Conservation (phyloP, 2,329 filamentous ascomycete genomes). For the Colletotrichum higginsianum region DNA sequence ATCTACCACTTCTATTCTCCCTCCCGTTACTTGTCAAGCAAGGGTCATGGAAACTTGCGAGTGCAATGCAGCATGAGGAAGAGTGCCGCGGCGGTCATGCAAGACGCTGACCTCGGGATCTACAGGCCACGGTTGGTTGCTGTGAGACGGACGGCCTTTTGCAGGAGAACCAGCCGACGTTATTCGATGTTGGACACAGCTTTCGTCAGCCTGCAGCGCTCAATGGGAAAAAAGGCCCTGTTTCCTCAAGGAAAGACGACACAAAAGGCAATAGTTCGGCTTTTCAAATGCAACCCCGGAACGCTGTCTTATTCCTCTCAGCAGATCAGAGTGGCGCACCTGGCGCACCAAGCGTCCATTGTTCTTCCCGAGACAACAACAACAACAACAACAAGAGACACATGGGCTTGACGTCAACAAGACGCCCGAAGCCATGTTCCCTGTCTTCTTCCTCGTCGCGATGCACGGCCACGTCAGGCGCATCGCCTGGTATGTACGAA, state of each 20-base stretch:
- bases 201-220: slow-evolving; percentile 28
- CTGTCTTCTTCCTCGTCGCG: slow-evolving; percentile 8
- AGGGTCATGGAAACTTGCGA: not conserved
- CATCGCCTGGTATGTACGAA: not conserved
- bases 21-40: not conserved
- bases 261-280: slow-evolving; percentile 12
- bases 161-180: slow-evolving; percentile 24
- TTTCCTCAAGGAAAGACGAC: slow-evolving; percentile 6
- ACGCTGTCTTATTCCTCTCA: not conserved
- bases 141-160: not conserved
- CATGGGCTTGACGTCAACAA: slow-evolving; percentile 22
- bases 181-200: not conserved
- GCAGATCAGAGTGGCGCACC: slow-evolving; percentile 6
- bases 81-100: slow-evolving; percentile 2
- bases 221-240: not conserved
- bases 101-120: slow-evolving; percentile 9
- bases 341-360: not conserved
- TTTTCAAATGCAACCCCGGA: slow-evolving; percentile 1
- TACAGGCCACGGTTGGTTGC: not conserved
- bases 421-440: not conserved
- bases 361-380: slow-evolving; percentile 9
- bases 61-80: not conserved
- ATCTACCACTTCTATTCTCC: slow-evolving; percentile 10
- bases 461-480: slow-evolving; percentile 28
- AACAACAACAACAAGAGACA: slow-evolving; percentile 9